Percentiles rank a stretch among this genome's conserved stretches.
Conservation (phyloP, 306 rosid species). For the Castanea sativa region DNA sequence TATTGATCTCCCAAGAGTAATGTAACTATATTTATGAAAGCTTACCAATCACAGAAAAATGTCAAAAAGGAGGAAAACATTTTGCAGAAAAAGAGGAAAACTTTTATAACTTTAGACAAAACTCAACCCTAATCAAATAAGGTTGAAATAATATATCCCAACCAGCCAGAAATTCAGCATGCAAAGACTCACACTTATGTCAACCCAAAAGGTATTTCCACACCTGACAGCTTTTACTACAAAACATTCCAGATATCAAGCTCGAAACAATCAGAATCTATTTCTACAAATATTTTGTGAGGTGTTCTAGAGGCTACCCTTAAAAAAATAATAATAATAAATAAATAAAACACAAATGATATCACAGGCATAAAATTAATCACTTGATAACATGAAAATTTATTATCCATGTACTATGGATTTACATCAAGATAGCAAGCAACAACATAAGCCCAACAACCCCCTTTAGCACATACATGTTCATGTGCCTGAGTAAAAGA, state of each 20-base stretch:
- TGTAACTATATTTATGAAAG: not conserved
- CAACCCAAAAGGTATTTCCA: not conserved
- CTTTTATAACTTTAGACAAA: not conserved
- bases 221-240: not conserved
- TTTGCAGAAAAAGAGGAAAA: not conserved
- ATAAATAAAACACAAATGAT: not conserved
- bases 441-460: too few relatives aligned
- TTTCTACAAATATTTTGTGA: not conserved
- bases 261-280: not conserved
- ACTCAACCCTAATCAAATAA: not conserved
- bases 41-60: not conserved
- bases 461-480: too few relatives aligned
- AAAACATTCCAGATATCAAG: not conserved
- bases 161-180: not conserved
- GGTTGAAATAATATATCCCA: not conserved
- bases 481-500: too few relatives aligned
- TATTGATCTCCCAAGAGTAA: not conserved
- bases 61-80: not conserved
- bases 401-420: too few relatives aligned
- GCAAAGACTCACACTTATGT: not conserved
- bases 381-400: not conserved
- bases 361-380: not conserved
- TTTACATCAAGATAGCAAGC: too few relatives aligned
- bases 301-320: not conserved
- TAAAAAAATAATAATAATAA: not conserved